These are phyloP conservation scores for Clavispora vitiphila DNA, from an alignment of 805 yeast genomes.

Conservation along the genomic window DNA sequence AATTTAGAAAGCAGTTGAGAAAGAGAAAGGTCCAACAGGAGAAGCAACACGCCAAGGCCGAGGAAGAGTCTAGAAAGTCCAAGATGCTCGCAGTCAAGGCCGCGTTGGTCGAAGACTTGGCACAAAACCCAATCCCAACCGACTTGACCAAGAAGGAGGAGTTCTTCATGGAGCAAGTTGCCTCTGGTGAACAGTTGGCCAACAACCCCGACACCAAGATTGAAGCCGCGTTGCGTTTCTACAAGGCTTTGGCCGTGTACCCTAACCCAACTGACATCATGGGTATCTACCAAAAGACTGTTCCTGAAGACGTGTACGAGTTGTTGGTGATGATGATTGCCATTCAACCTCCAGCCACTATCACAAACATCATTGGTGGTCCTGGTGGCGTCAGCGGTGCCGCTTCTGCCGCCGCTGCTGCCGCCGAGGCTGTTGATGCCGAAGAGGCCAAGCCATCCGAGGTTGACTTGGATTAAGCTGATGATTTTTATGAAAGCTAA, in stretches of 20 bases:
- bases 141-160: conserved; percentile 66
- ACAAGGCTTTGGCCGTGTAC: conserved; percentile 87
- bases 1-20: conserved; percentile 73
- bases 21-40: conserved; percentile 58
- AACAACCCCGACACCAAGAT: conserved; percentile 61
- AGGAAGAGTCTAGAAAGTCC: conserved; percentile 54
- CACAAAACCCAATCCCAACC: conserved; percentile 68
- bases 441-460: conserved; percentile 15
- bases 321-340: conserved; percentile 85
- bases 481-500: background rate
- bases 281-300: conserved; percentile 82
- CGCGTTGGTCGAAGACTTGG: conserved; percentile 60
- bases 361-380: conserved; percentile 57
- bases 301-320: conserved; percentile 79
- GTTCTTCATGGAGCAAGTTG: conserved; percentile 78
- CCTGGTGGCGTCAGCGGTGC: conserved; percentile 15
- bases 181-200: conserved; percentile 78
- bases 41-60: conserved; percentile 49
- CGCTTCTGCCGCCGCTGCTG: conserved; percentile 23
- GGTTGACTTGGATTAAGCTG: conserved; percentile 14
- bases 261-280: conserved; percentile 93
- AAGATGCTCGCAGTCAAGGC: conserved; percentile 57
- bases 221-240: conserved; percentile 85
- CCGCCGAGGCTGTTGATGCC: conserved; percentile 13
- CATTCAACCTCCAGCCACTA: conserved; percentile 78